Conservation (phyloP, 2,329 filamentous ascomycete genomes). For the Aphanoascus verrucosus region DNA sequence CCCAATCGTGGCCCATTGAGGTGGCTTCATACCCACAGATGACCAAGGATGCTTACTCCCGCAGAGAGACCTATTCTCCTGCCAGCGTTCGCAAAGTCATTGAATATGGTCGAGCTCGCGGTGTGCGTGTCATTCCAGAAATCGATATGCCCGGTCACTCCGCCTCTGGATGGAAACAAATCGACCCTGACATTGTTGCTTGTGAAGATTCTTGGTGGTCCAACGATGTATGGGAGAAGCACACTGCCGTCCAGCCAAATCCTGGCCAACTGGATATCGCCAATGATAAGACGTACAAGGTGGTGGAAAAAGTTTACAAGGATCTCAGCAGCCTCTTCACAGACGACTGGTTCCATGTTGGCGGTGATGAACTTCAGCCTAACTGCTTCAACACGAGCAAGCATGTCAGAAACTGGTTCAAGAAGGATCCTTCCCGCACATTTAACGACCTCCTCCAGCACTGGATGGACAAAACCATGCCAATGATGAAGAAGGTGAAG, state of each 20-base stretch:
- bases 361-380: conserved; percentile 45
- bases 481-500: conserved; percentile 38
- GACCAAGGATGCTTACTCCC: conserved; percentile 45
- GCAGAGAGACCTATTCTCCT: conserved; percentile 39
- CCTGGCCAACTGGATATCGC: conserved; percentile 48
- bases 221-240: conserved; percentile 45
- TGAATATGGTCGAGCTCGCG: conserved; percentile 43
- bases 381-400: conserved; percentile 50
- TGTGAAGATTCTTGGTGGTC: conserved; percentile 51
- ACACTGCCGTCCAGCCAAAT: conserved; percentile 48
- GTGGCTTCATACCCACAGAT: conserved; percentile 43
- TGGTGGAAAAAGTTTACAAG: conserved; percentile 45
- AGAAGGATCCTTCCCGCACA: conserved; percentile 39
- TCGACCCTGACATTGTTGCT: conserved; percentile 47
- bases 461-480: conserved; percentile 44
- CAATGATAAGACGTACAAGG: conserved; percentile 46
- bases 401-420: conserved; percentile 42
- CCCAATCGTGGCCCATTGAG: conserved; percentile 47
- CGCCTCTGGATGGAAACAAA: conserved; percentile 45
- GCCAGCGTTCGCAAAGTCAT: conserved; percentile 37
- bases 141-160: conserved; percentile 53
- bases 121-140: conserved; percentile 51
- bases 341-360: conserved; percentile 47
- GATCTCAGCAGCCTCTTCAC: conserved; percentile 43
- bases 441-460: conserved; percentile 45